These are phyloP conservation scores for Penicillium malachiteum DNA, from an alignment of 495 filamentous ascomycete genomes.

Conservation along the genomic window DNA sequence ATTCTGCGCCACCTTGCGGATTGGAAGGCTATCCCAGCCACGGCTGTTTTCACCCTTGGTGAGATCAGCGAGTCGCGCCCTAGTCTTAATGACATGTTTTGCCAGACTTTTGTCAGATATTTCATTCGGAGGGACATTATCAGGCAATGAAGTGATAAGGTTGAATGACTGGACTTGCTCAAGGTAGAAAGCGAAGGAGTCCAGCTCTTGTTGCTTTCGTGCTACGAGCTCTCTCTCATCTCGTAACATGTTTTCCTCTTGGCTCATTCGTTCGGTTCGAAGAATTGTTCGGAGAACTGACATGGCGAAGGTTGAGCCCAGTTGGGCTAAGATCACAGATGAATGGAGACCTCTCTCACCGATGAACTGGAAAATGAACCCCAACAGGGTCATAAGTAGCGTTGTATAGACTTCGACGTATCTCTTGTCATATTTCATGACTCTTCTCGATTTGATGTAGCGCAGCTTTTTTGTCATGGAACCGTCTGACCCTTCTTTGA, in stretches of 20 bases:
- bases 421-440: constrained; percentile 7
- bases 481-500: constrained; percentile 21
- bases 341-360: constrained; percentile 50
- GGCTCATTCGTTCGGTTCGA: constrained; percentile 39
- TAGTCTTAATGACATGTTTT: constrained; percentile 24
- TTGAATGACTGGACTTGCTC: constrained; percentile 28
- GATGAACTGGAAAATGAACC: constrained; percentile 52
- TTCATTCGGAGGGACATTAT: not conserved
- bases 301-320: constrained; percentile 49
- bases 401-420: constrained; percentile 17
- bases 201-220: constrained; percentile 41
- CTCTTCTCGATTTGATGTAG: constrained; percentile 37
- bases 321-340: constrained; percentile 45
- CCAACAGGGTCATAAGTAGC: constrained; percentile 35
- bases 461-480: constrained; percentile 5
- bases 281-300: constrained; percentile 44
- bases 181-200: constrained; percentile 44
- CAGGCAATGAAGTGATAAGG: constrained; percentile 6
- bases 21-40: constrained; percentile 36
- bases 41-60: constrained; percentile 16
- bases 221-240: constrained; percentile 23
- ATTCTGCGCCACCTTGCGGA: constrained; percentile 25
- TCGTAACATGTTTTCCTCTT: constrained; percentile 31
- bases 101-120: not conserved
- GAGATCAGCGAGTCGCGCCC: constrained; percentile 27